Base-by-base conservation (phyloP, 495 filamentous ascomycete genomes). In the Podospora anserina region DNA sequence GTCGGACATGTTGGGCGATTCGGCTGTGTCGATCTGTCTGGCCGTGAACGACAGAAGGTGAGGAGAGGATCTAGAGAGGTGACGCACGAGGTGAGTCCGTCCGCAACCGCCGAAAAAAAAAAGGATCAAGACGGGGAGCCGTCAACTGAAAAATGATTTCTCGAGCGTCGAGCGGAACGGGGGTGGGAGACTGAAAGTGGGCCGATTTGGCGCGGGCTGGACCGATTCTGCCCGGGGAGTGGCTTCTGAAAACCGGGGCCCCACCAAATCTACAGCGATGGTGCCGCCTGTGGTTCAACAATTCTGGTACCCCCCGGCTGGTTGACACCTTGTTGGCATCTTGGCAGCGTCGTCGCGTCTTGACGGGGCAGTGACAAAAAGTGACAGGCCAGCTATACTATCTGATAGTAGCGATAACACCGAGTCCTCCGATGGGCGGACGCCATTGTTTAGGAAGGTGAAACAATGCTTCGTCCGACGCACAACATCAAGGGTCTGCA, bases 1-100 rank as follows among this genome's bases (percentile, higher is more conserved):
- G 28, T 76, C 73, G 65, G 27, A 28, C 76, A 78, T 78, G 39
- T 30, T 73, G 54, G 15, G 30, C 30, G 30, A 62, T 61, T 49
- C 61, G 63, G 18, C 55, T 39, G 63, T 55, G 23, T 69, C 60
- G 59, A 58, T 66, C 62, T 23, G 9, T 20, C 11, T 13, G 49
- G 61, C 34, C 39, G 23, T 30, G 9, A 4, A 30, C 62, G 44
- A 49, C 39, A 49, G 39, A 49, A 49, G 39, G 39, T 2, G 39
- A 49, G 39, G 39, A 13, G 39, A 49, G 39, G 39, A 49, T 49
- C 39, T 49, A 16, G 39, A 16, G 39, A 49, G 39, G 34, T 32
- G 61, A 44, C 30, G 55, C 23, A 58, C 55, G 55, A 26, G 55
- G n/a, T 19, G 23, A 58, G 39, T 49, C 39, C 9, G 39, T 49